Base-by-base conservation (phyloP, 116 monocot species). In the Dioscorea cayenensis region DNA sequence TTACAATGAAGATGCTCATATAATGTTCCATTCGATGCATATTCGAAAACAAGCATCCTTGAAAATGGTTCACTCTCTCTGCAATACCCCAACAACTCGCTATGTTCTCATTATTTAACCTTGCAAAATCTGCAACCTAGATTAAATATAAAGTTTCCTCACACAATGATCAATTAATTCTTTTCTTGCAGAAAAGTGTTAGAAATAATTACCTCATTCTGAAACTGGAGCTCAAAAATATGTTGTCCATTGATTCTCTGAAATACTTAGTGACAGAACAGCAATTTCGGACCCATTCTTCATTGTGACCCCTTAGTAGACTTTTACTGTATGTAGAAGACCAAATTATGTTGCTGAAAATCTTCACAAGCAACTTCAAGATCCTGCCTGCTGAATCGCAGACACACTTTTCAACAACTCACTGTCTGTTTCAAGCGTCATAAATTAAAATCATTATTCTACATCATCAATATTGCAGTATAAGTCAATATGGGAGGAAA, bases 311-410 rank as follows among this genome's bases (percentile, higher is more conserved):
- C 99, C 99, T 83, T 99, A 94, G 32, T 32, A 32, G 32, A 32
- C 32, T 32, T 32, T 32, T 32, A 32, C 32, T 32, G 32, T 32
- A 32, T 32, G 32, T 32, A 32, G 32, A 89, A 60, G 99, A 84
- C 11, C 94, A 84, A 71, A 99, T 99, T 48, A 99, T 99, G 69
- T 99, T 99, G 80, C 99, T 99, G 66, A 99, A 99, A 99, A 82
- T 94, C 94, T 82, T 99, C 99, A 76, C 99, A 99, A 32, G 32
- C 32, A 32, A 32, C 4, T 4, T 32, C 32, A 0, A 32, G 32
- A 1, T 32, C 32, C 32, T 65, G 32, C 32, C 32, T 32, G 32
- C 32, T 32, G 32, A 32, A 32, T 4, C 32, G 2, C 32, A 32
- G n/a, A 94, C 91, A 32, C 32, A 32, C 32, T 32, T 32, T 32